Conservation (phyloP, 345 rosid genomes). For the Gossypium arboreum region DNA sequence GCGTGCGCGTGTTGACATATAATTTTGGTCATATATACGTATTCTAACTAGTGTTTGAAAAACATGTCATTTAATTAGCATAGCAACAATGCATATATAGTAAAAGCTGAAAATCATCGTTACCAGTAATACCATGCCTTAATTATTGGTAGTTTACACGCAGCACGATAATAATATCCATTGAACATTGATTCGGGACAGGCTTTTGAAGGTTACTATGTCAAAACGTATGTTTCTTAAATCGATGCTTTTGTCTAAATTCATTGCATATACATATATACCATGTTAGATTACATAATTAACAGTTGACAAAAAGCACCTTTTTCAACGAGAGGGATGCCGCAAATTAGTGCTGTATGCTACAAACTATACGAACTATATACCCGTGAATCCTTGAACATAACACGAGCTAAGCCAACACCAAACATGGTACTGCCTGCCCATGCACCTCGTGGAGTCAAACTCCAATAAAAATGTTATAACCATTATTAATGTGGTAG, state of each 20-base stretch:
- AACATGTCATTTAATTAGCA: neutral
- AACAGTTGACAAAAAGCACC: neutral
- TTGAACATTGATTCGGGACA: slow-evolving; percentile 22
- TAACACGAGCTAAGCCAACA: neutral
- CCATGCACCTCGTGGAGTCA: neutral
- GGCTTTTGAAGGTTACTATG: neutral
- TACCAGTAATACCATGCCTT: neutral
- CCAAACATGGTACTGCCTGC: neutral
- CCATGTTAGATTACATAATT: neutral
- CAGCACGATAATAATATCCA: slow-evolving; percentile 11
- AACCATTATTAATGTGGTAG: neutral
- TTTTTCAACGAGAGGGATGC: neutral
- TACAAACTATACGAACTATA: neutral
- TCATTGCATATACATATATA: neutral
- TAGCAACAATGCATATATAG: neutral
- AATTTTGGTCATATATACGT: neutral
- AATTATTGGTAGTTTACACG: neutral
- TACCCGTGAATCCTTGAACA: slow-evolving; percentile 10
- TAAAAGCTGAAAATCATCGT: neutral
- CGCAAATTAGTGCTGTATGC: slow-evolving; percentile 1
- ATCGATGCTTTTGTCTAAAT: slow-evolving; percentile 19
- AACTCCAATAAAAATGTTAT: neutral
- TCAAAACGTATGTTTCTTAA: neutral
- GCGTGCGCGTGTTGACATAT: no score
- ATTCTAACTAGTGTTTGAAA: neutral